Conservation (phyloP, 148 eudicot genomes). For the Camellia sinensis region DNA sequence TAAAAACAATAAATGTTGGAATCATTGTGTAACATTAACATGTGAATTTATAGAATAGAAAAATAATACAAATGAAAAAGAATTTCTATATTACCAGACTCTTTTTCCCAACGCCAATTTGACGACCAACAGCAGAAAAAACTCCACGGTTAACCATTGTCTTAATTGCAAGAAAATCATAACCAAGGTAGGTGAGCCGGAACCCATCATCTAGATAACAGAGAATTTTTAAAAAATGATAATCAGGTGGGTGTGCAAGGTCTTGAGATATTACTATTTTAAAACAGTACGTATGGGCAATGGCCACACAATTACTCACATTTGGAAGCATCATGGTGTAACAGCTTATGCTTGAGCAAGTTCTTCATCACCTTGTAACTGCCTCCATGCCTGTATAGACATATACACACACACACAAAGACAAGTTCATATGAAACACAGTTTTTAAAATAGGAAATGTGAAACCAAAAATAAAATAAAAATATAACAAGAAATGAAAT, state of each 20-base stretch:
- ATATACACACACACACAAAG: neutral
- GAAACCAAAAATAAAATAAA: neutral
- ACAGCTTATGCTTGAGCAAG: conserved; percentile 89
- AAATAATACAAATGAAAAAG: neutral
- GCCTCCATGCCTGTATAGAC: conserved; percentile 71
- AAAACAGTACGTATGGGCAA: neutral
- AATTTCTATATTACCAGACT: conserved; percentile 58
- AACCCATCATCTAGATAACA: conserved; percentile 72
- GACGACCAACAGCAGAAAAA: conserved; percentile 80
- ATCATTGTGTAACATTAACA: conserved; percentile 2
- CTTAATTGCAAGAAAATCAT: conserved; percentile 96
- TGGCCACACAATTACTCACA: conserved; percentile 41
- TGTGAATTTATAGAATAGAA: neutral
- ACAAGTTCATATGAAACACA: neutral
- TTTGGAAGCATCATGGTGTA: conserved; percentile 89
- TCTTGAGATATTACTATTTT: neutral
- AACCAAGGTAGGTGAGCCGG: conserved; percentile 92
- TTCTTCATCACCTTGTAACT: conserved; percentile 93
- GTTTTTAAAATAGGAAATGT: neutral
- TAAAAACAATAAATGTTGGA: conserved; percentile 13
- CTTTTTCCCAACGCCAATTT: conserved; percentile 98
- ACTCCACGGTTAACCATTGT: conserved; percentile 87
- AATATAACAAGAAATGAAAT: neutral
- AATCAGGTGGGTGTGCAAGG: neutral
- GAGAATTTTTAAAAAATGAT: neutral